Percentiles rank a stretch among this genome's conserved stretches.
phyloP scores from a whole-genome alignment of 176 grass and related monocot species.

The Zea luxurians region DNA sequence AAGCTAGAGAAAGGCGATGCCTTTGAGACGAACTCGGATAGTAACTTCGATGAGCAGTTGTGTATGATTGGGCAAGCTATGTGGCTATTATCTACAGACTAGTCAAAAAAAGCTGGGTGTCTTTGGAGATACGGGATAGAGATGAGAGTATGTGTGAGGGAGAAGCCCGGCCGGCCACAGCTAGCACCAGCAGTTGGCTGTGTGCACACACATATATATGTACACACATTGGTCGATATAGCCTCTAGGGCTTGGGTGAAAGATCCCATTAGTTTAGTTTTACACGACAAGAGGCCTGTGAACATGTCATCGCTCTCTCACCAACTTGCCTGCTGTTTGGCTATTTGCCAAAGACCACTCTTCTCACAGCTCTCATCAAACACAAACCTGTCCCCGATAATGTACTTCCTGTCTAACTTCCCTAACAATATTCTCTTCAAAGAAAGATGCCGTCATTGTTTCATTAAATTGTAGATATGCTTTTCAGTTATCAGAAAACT shows the following conservation, averaged over 20 bases:
- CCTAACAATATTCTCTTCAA: constrained; percentile 49
- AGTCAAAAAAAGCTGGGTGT: constrained; percentile 21
- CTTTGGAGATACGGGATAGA: constrained; percentile 7
- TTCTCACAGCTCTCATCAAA: constrained; percentile 55
- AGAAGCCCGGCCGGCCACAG: constrained; percentile 6
- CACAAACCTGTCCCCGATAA: constrained; percentile 49
- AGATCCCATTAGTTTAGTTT: constrained; percentile 72
- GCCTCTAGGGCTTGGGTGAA: constrained; percentile 61
- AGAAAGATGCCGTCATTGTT: constrained; percentile 19
- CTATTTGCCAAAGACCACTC: constrained; percentile 51
- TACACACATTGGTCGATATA: constrained; percentile 25
- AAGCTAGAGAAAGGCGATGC: not conserved
- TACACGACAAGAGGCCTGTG: constrained; percentile 59
- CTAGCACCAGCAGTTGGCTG: not conserved
- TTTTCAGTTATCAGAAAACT: constrained; percentile 26
- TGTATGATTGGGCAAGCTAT: not conserved
- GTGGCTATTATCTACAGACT: not conserved
- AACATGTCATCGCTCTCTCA: constrained; percentile 40
- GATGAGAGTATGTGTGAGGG: not conserved
- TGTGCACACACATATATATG: constrained; percentile 5
- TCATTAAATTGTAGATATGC: constrained; percentile 1
- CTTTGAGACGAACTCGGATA: not conserved
- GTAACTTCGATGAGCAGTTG: constrained; percentile 17
- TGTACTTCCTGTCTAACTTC: constrained; percentile 51
- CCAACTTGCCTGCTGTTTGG: constrained; percentile 51